Evolutionary conservation across 2,329 filamentous ascomycete genomes (phyloP).

Genomic region (Lachnellula arida): DNA sequence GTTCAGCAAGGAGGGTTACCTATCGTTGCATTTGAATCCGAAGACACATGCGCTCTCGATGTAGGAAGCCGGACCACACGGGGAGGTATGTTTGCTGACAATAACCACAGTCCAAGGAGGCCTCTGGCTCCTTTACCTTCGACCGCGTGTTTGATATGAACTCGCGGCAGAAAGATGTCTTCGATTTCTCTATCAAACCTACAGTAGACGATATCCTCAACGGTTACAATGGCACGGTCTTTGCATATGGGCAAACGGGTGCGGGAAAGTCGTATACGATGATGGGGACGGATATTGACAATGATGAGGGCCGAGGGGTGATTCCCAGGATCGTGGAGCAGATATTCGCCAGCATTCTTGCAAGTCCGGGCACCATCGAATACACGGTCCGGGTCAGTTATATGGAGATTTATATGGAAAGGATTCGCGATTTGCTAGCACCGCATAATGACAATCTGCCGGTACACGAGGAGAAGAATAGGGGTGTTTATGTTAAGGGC

Average conservation of each 20-base stretch:
- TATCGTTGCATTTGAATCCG: slow-evolving; percentile 82
- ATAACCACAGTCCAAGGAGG: slow-evolving; percentile 67
- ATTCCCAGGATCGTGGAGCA: slow-evolving; percentile 97
- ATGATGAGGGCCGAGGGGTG: slow-evolving; percentile 82
- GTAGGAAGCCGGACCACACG: slow-evolving; percentile 47
- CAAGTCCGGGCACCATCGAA: slow-evolving; percentile 88
- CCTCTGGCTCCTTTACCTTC: slow-evolving; percentile 85
- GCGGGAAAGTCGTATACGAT: slow-evolving; percentile 99
- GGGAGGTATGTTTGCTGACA: slow-evolving; percentile 24
- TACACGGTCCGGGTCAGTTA: slow-evolving; percentile 99
- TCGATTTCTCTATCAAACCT: slow-evolving; percentile 93
- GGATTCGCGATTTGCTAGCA: slow-evolving; percentile 86
- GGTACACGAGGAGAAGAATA: slow-evolving; percentile 95
- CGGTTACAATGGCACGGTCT: slow-evolving; percentile 98
- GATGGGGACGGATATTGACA: slow-evolving; percentile 95
- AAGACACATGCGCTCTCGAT: slow-evolving; percentile 82
- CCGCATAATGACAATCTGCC: slow-evolving; percentile 95
- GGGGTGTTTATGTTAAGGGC: slow-evolving; percentile 95
- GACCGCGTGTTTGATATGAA: slow-evolving; percentile 96
- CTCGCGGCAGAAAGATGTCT: slow-evolving; percentile 87
- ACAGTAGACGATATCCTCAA: slow-evolving; percentile 98
- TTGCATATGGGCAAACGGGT: slow-evolving; percentile 97
- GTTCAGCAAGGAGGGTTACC: slow-evolving; percentile 84
- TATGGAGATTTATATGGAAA: slow-evolving; percentile 99
- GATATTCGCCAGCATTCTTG: slow-evolving; percentile 92